phyloP scores from a whole-genome alignment of 805 yeast genomes.

The Torulaspora indica region DNA sequence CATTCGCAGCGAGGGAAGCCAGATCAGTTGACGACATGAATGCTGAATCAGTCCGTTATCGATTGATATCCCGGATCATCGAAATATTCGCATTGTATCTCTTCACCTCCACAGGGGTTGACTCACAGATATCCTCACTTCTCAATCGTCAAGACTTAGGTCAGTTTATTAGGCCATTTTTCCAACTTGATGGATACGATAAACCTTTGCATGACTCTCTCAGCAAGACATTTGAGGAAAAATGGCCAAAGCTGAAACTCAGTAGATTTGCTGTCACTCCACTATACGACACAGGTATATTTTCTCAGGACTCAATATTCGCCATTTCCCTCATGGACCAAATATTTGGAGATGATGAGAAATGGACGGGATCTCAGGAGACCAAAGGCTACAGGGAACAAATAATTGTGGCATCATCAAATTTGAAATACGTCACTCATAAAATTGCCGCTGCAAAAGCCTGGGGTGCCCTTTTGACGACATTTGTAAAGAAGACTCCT shows the following conservation, averaged over 20 bases:
- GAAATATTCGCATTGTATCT: conserved; percentile 71
- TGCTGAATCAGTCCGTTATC: conserved; percentile 49
- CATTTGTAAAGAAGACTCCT: conserved; percentile 48
- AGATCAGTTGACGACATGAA: conserved; percentile 27
- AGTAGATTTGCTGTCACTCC: conserved; percentile 50
- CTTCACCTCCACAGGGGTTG: conserved; percentile 48
- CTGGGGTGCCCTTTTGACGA: conserved; percentile 71
- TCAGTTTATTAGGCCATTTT: conserved; percentile 34
- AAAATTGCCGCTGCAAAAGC: conserved; percentile 69
- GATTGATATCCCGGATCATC: conserved; percentile 60
- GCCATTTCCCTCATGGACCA: conserved; percentile 60
- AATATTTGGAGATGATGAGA: conserved; percentile 43
- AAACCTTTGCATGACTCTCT: conserved; percentile 44
- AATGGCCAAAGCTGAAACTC: conserved; percentile 46
- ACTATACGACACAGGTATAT: conserved; percentile 43
- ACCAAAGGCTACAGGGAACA: conserved; percentile 42
- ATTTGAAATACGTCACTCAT: conserved; percentile 57
- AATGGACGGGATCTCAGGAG: conserved; percentile 40
- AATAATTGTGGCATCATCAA: conserved; percentile 55
- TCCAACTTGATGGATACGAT: conserved; percentile 45
- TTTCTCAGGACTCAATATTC: conserved; percentile 52
- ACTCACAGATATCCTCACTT: conserved; percentile 41
- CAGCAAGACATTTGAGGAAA: conserved; percentile 42
- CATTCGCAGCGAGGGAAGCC: conserved; percentile 25
- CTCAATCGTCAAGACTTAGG: conserved; percentile 40